These are phyloP conservation scores for Prunus mume DNA, from an alignment of 306 rosid genomes.

Conservation along the genomic window DNA sequence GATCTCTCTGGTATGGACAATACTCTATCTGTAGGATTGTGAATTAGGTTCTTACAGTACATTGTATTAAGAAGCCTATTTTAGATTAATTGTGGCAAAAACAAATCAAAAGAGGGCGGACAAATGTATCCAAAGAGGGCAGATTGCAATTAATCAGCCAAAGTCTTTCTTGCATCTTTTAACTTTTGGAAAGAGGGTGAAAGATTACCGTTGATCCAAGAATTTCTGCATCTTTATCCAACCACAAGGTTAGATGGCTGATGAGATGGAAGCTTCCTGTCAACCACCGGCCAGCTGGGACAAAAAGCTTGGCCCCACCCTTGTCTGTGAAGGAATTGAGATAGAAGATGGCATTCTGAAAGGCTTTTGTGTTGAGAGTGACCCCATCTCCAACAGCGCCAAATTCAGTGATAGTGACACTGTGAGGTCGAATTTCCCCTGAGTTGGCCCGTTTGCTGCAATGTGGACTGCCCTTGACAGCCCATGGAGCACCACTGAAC, in stretches of 20 bases:
- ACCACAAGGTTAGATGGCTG: constrained; percentile 77
- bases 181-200: constrained; percentile 2
- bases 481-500: constrained; percentile 51
- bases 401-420: constrained; percentile 73
- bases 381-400: constrained; percentile 83
- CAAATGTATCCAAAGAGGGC: background rate
- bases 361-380: constrained; percentile 79
- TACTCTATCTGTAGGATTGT: background rate
- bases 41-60: background rate
- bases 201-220: constrained; percentile 66
- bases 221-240: constrained; percentile 64
- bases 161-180: background rate
- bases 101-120: background rate
- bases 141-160: background rate
- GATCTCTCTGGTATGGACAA: background rate
- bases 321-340: constrained; percentile 70
- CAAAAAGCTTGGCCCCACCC: constrained; percentile 86
- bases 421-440: constrained; percentile 65
- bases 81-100: background rate
- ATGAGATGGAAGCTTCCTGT: constrained; percentile 88
- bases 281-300: constrained; percentile 76
- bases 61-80: background rate
- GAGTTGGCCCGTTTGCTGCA: constrained; percentile 42
- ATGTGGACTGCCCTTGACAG: constrained; percentile 53
- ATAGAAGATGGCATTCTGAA: constrained; percentile 82